These are phyloP conservation scores for Penicillium dipodomyicola DNA, from an alignment of 495 filamentous ascomycete species.

Conservation along the genomic window DNA sequence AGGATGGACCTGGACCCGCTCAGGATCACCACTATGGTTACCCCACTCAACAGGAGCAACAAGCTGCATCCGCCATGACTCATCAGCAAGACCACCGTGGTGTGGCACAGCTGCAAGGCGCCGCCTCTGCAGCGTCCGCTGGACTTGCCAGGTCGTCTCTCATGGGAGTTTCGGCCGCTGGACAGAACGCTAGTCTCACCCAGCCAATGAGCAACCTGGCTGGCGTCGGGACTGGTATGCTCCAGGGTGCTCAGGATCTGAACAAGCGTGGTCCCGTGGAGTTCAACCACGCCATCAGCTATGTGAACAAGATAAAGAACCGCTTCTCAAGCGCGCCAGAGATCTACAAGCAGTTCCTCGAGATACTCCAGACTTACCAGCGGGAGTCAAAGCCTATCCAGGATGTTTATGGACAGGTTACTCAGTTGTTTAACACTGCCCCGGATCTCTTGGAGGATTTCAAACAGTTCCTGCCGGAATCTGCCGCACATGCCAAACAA, in stretches of 20 bases:
- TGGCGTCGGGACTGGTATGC: slow-evolving; percentile 45
- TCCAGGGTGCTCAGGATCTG: slow-evolving; percentile 57
- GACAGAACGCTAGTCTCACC: slow-evolving; percentile 47
- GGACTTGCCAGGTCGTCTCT: slow-evolving; percentile 44
- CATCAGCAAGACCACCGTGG: slow-evolving; percentile 81
- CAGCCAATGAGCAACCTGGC: slow-evolving; percentile 47
- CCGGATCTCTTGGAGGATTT: slow-evolving; percentile 98
- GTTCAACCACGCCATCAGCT: slow-evolving; percentile 99
- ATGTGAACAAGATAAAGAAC: slow-evolving; percentile 99
- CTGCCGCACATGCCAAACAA: slow-evolving; percentile 83
- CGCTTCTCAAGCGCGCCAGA: slow-evolving; percentile 93
- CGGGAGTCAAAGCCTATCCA: slow-evolving; percentile 97
- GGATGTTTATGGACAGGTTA: slow-evolving; percentile 98
- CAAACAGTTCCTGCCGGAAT: slow-evolving; percentile 97
- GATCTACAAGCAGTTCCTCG: slow-evolving; percentile 98
- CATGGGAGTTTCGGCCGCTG: slow-evolving; percentile 46
- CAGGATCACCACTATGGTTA: slow-evolving; percentile 48
- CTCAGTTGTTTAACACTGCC: slow-evolving; percentile 84
- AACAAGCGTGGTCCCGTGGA: slow-evolving; percentile 94
- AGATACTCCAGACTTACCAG: slow-evolving; percentile 98
- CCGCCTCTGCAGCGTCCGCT: slow-evolving; percentile 60
- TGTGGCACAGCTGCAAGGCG: slow-evolving; percentile 76
- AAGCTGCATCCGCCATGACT: slow-evolving; percentile 51
- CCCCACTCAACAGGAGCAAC: slow-evolving; percentile 46
- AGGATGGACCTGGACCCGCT: slow-evolving; percentile 37